Base-by-base conservation (phyloP, 345 rosid species). In the Sonneratia caseolaris region DNA sequence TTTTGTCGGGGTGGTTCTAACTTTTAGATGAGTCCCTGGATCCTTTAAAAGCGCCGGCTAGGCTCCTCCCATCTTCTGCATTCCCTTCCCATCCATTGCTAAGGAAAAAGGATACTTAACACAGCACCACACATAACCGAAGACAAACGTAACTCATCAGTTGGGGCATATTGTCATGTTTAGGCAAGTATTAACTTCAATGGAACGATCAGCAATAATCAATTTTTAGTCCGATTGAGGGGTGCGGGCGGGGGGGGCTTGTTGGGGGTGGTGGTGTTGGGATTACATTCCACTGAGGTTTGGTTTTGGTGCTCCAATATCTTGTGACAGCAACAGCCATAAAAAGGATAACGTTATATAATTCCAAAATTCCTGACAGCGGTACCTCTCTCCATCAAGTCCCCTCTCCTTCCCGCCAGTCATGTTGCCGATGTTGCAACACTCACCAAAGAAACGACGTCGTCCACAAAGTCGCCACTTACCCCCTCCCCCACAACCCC, bases 281-380 rank as follows among this genome's bases (percentile, higher is more conserved):
- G 32, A 22, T n/a, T 57, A 3, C 5, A 16, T 53, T 53, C 35
- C 32, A 57, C 35, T 57, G 13, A 8, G 64, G 32, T 57, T n/a
- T 47, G 51, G 14, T 47, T 47, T 47, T n/a, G 64, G 64, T 57
- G 64, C 64, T 57, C 64, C 64, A 57, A 22, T 57, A 57, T 57
- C 64, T 57, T 5, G 35, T 57, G 35, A 57, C 35, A 57, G n/a
- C 64, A 18, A 57, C 64, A 22, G 32, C 64, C 64, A 57, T 57
- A 8, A 1, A n/a, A 57, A 57, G 35, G 64, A 57, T 57, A 57
- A n/a, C 64, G 64, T 57, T 57, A n/a, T 57, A 57, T 57, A 57
- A n/a, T 57, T 57, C 64, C 64, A 57, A 57, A 42, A 22, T 57
- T 57, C 32, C 64, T 57, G 64, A 57, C 32, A 57, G 35, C n/a